Conservation (phyloP, 495 filamentous ascomycete species). For the Elasticomyces elasticus region DNA sequence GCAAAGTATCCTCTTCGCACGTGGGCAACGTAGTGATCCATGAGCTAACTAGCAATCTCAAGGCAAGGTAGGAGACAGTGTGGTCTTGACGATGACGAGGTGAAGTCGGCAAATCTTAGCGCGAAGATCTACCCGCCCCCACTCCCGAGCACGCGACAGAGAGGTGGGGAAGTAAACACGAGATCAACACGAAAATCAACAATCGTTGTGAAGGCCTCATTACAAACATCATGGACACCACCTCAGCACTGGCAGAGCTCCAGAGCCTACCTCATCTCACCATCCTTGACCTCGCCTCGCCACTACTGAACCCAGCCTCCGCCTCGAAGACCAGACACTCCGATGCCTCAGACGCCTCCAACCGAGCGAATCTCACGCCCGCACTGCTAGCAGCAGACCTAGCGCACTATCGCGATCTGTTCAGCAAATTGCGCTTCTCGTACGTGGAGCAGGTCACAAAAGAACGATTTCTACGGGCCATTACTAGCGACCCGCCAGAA, state of each 20-base stretch:
- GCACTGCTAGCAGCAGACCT: constrained; percentile 73
- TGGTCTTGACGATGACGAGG: too few species aligned
- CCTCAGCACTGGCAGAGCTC: background rate
- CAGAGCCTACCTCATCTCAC: constrained; percentile 6
- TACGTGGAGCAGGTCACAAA: constrained; percentile 77
- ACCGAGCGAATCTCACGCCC: constrained; percentile 57
- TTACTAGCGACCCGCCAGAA: constrained; percentile 76
- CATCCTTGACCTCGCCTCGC: constrained; percentile 20
- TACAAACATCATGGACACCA: background rate
- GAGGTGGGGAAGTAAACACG: too few species aligned
- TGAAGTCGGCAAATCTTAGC: too few species aligned
- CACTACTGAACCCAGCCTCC: constrained; percentile 7
- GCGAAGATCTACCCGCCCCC: too few species aligned
- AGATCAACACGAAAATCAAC: too few species aligned
- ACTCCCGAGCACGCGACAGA: too few species aligned
- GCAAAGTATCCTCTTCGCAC: too few species aligned
- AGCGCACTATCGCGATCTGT: constrained; percentile 88
- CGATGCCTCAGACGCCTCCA: constrained; percentile 62
- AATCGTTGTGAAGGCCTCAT: too few species aligned
- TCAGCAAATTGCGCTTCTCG: constrained; percentile 91
- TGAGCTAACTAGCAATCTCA: too few species aligned
- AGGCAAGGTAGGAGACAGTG: too few species aligned
- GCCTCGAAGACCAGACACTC: constrained; percentile 23
- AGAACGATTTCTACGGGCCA: constrained; percentile 66
- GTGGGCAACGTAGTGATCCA: too few species aligned